Conservation (phyloP, 2,329 filamentous ascomycete genomes). For the Blumeriella jaapii region DNA sequence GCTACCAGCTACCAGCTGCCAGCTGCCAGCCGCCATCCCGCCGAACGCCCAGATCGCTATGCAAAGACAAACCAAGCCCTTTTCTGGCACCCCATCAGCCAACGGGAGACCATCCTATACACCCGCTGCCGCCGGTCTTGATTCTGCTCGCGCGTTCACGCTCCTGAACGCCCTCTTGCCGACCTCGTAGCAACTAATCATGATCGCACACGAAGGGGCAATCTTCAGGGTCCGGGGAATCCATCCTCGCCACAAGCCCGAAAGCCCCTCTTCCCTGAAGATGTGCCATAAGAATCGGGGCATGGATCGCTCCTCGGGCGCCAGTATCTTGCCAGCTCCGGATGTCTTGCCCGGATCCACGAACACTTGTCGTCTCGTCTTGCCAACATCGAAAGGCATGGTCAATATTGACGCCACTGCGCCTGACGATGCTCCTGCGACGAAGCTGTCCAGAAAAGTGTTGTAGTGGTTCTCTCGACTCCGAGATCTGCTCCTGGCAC, state of each 20-base stretch:
- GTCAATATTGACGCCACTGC: constrained; percentile 79
- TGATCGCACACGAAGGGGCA: constrained; percentile 92
- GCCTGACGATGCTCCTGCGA: constrained; percentile 74
- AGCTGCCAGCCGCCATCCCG: too few species aligned
- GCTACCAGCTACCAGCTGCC: constrained; percentile 7
- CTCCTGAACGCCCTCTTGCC: constrained; percentile 78
- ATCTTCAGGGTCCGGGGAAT: constrained; percentile 86
- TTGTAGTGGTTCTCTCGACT: constrained; percentile 59
- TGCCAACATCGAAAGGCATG: constrained; percentile 94
- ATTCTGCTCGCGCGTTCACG: constrained; percentile 48
- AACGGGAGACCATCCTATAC: constrained; percentile 9
- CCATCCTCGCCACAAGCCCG: constrained; percentile 85
- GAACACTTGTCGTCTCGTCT: constrained; percentile 84
- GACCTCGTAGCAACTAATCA: constrained; percentile 97
- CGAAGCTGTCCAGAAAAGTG: constrained; percentile 81
- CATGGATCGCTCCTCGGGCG: constrained; percentile 70
- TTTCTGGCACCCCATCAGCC: constrained; percentile 9
- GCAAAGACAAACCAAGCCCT: constrained; percentile 10
- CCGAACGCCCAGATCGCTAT: constrained; percentile 17
- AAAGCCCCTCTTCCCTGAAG: constrained; percentile 68
- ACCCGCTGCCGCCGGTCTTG: constrained; percentile 16
- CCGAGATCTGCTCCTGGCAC: constrained; percentile 43
- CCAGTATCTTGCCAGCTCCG: constrained; percentile 29
- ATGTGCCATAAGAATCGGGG: constrained; percentile 81
- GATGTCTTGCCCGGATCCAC: constrained; percentile 39